Base-by-base conservation (phyloP, 1,139 yeast species). In the Geotrichum klebahnii region DNA sequence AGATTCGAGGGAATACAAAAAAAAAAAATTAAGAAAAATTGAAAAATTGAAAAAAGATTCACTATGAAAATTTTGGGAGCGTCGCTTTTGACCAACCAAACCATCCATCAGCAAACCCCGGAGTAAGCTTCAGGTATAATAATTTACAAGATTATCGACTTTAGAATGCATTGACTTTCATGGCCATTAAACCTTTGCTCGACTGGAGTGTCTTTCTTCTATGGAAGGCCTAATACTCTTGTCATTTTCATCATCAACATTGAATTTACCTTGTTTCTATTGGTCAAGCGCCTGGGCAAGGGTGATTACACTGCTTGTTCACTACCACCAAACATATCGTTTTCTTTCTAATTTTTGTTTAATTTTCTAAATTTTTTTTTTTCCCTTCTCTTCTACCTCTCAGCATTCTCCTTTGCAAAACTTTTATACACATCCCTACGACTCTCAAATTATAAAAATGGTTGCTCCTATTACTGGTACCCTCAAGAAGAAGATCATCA, bases 381-480 rank as follows among this genome's bases (percentile, higher is more conserved):
- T 39, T 47, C 29, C 32, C 41, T 36, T 45, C 33, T 26, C 43
- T 23, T 22, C 45, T 20, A 34, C 24, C 12, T 38, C 37, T 38
- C 37, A 6, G 9, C 10, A 8, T 26, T 26, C 10, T 10, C 10
- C 29, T 26, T 26, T 26, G n/a, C 31, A 29, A 34, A 19, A 17
- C 24, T 28, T n/a, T 9, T 37, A 10, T 19, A 12, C 16, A 20
- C 6, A 32, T 36, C n/a, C n/a, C n/a, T n/a, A n/a, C n/a, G n/a
- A n/a, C n/a, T n/a, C n/a, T n/a, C n/a, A n/a, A n/a, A n/a, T n/a
- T n/a, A 39, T n/a, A 28, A 76, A 61, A 64, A 84, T 85, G 87
- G 86, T 89, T 67, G 88, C 96, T 67, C 96, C 96, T 64, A 88
- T 90, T 66, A 79, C 83, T 54, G 97, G 97, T 61, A 75, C 85